Base-by-base conservation (phyloP, 306 rosid genomes). In the Senna tora region DNA sequence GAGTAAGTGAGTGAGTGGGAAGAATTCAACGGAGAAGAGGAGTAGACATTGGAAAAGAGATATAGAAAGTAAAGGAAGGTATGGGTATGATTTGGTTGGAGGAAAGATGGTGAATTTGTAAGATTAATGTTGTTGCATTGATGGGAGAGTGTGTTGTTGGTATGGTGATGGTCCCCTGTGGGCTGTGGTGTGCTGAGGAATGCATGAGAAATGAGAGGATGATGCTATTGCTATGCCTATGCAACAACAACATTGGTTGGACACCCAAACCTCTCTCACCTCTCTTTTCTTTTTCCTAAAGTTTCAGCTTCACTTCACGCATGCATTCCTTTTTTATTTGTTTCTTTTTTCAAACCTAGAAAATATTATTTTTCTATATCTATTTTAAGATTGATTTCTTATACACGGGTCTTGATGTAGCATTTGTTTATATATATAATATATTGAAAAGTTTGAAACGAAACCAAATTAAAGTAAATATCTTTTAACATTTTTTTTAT, bases 21-120 rank as follows among this genome's bases (percentile, higher is more conserved):
- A n/a, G 12, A 6, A 39, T 20, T 73, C 61, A 65, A 68, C 53
- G 70, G 50, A 43, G 53, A 75, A 67, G 73, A 25, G 16, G 30
- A 51, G 47, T 17, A 68, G 76, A 57, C 87, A 85, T 86, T 50
- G 76, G 64, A 50, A 45, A 46, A 55, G 80, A 15, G 77, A 65
- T 54, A 77, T 75, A 80, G 30, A 65, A 79, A n/a, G n/a, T n/a
- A n/a, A n/a, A n/a, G n/a, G n/a, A n/a, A n/a, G n/a, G n/a, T n/a
- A n/a, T n/a, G n/a, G n/a, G n/a, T n/a, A n/a, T n/a, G n/a, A n/a
- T n/a, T n/a, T n/a, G n/a, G n/a, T n/a, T n/a, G n/a, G n/a, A n/a
- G n/a, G n/a, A n/a, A n/a, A n/a, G n/a, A n/a, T n/a, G n/a, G n/a
- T n/a, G n/a, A n/a, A n/a, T n/a, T n/a, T n/a, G n/a, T n/a, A n/a